Conservation (phyloP, 148 eudicot species). For the Spergularia bocconei region DNA sequence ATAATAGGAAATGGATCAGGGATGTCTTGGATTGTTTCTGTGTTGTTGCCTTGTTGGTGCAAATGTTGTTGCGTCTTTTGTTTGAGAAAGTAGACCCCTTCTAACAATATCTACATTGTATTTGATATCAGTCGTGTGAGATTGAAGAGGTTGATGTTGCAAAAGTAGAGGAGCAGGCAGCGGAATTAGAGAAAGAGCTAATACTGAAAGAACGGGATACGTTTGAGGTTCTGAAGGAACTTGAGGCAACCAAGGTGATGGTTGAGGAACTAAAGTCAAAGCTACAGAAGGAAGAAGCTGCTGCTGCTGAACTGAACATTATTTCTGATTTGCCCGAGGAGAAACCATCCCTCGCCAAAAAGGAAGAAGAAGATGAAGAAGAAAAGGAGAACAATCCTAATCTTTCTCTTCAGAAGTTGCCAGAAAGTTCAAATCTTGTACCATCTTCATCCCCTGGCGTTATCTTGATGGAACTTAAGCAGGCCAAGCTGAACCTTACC, state of each 20-base stretch:
- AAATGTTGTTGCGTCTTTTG: not conserved
- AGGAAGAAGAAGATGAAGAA: conserved; percentile 24
- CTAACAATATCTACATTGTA: not conserved
- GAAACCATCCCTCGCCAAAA: conserved; percentile 7
- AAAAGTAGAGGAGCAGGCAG: conserved; percentile 72
- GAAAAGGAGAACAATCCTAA: conserved; percentile 47
- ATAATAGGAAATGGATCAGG: not conserved
- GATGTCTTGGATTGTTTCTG: too few species aligned
- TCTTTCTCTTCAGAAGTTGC: conserved; percentile 27
- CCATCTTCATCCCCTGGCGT: conserved; percentile 60
- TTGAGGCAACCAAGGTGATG: conserved; percentile 65
- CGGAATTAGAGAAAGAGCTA: conserved; percentile 64
- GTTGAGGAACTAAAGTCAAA: conserved; percentile 79
- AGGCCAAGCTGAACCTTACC: conserved; percentile 82
- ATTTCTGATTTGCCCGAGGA: conserved; percentile 12
- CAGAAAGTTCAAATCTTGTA: conserved; percentile 8
- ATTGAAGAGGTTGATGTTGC: conserved; percentile 41
- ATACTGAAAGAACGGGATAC: conserved; percentile 77
- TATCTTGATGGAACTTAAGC: conserved; percentile 69
- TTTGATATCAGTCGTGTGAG: conserved; percentile 27
- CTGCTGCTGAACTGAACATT: conserved; percentile 31
- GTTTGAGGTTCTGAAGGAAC: conserved; percentile 77
- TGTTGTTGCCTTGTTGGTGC: too few species aligned
- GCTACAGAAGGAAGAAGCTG: conserved; percentile 60
- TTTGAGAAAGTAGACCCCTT: not conserved